These are phyloP conservation scores for Pseudogymnoascus sp. DNA, from an alignment of 2,329 filamentous ascomycete genomes.

Conservation along the genomic window DNA sequence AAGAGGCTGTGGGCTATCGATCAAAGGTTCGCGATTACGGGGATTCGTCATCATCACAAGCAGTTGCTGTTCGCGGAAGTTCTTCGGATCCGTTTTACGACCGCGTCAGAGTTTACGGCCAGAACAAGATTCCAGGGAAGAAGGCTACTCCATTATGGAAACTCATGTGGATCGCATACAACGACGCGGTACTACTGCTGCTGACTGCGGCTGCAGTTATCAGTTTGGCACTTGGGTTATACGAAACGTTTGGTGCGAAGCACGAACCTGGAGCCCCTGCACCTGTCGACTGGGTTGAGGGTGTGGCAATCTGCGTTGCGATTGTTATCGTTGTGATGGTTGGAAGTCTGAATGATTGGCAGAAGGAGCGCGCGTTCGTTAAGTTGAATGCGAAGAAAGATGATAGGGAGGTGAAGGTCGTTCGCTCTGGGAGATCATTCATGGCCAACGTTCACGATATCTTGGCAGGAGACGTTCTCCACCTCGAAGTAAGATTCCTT, in stretches of 20 bases:
- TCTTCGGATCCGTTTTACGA: constrained; percentile 50
- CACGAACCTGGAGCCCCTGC: constrained; percentile 38
- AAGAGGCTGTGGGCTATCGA: constrained; percentile 58
- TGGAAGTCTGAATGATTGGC: constrained; percentile 71
- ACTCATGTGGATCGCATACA: constrained; percentile 69
- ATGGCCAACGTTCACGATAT: constrained; percentile 67
- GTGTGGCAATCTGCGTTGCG: constrained; percentile 67
- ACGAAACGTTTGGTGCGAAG: constrained; percentile 54
- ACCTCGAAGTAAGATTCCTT: constrained; percentile 53
- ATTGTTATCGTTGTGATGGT: constrained; percentile 69
- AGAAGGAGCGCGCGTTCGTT: constrained; percentile 75
- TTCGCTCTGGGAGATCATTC: constrained; percentile 64
- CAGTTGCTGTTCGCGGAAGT: constrained; percentile 32
- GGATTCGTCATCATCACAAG: constrained; percentile 50
- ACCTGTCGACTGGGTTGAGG: constrained; percentile 68
- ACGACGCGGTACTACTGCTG: constrained; percentile 68
- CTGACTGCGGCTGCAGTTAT: constrained; percentile 62
- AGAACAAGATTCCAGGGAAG: constrained; percentile 57
- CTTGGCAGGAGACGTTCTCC: constrained; percentile 67
- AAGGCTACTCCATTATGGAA: constrained; percentile 58
- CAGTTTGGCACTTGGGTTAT: constrained; percentile 65
- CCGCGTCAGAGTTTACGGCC: constrained; percentile 53
- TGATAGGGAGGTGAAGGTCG: constrained; percentile 65
- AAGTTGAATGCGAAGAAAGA: constrained; percentile 77
- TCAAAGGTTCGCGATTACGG: constrained; percentile 56